Base-by-base conservation (phyloP, 2,329 filamentous ascomycete genomes). In the Teratosphaeria epicoccoides region DNA sequence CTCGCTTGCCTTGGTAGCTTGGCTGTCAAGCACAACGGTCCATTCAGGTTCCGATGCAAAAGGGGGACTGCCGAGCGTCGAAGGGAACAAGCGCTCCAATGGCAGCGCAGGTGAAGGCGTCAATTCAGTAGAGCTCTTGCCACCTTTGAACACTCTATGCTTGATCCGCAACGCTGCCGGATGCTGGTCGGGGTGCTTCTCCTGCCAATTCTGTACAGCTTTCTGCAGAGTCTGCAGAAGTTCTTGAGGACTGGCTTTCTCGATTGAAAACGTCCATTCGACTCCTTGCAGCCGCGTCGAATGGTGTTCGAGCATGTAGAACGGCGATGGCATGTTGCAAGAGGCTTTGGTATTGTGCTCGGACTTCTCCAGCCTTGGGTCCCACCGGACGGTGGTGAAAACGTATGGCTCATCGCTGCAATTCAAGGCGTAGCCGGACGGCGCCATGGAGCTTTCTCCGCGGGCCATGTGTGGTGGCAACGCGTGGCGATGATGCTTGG, bases 351-450 rank as follows among this genome's bases (percentile, higher is more conserved):
- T 63, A 50, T 61, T 63, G 22, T 56, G 55, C 33, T 59, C 49
- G 6, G 60, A 58, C 6, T 68, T 57, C 6, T 71, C 62, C 33
- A 91, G 76, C 1, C 65, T 63, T 14, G 78, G 75, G 58, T 91
- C 87, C 65, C 84, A 88, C 50, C 87, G 83, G 52, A 89, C 72
- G 1, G 86, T 84, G 2, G 83, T 84, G 63, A 87, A 84, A 26
- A 90, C 53, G 71, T 56, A 62, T 20, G 55, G 51, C 23, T 64
- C 58, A 22, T 59, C 54, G 22, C 51, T 51, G 46, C 49, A 47
- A 14, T 43, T 29, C 6, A 40, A 43, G 25, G 26, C 29, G 23
- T 29, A 26, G 12, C 45, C 23, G 20, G 17, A n/a, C 12, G 45
- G 20, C 24, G 47, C 44, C 20, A n/a, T 12, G 4, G 44, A 46